Conservation (phyloP, 2,329 filamentous ascomycete genomes). For the Colletotrichum sp. region DNA sequence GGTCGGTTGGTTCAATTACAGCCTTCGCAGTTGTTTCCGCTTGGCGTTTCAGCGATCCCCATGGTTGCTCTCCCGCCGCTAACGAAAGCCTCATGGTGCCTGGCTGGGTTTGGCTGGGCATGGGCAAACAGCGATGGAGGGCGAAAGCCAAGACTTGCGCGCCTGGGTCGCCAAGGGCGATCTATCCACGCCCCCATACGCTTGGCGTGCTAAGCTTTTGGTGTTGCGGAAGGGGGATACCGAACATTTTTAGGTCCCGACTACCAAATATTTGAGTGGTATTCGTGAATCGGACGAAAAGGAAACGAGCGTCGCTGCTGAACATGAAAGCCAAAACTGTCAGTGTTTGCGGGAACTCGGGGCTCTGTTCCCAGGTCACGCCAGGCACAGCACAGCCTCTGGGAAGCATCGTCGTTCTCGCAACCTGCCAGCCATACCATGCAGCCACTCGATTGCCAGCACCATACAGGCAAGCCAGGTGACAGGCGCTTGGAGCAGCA, state of each 20-base stretch:
- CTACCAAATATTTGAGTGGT: neutral
- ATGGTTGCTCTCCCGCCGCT: constrained; percentile 9
- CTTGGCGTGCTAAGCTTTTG: constrained; percentile 13
- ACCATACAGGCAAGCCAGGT: neutral
- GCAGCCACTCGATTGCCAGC: neutral
- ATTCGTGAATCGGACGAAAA: constrained; percentile 5
- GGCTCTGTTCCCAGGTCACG: neutral
- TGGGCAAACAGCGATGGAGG: neutral
- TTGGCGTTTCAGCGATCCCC: constrained; percentile 19
- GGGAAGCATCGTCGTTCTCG: neutral
- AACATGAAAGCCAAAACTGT: constrained; percentile 2
- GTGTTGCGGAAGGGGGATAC: constrained; percentile 7
- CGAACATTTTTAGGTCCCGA: neutral
- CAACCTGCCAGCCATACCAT: neutral
- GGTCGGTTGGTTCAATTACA: neutral
- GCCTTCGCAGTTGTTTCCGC: constrained; percentile 9
- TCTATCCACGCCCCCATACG: neutral
- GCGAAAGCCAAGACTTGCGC: neutral
- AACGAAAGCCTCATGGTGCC: neutral
- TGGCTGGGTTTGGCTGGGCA: neutral
- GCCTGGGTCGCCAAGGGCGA: constrained; percentile 10
- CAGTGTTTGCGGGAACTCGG: constrained; percentile 10
- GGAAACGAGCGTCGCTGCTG: constrained; percentile 11
- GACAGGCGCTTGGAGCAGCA: neutral
- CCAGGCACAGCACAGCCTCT: neutral